These are phyloP conservation scores for Forsythia suspensa DNA, from an alignment of 257 asterid genomes.

Conservation along the genomic window DNA sequence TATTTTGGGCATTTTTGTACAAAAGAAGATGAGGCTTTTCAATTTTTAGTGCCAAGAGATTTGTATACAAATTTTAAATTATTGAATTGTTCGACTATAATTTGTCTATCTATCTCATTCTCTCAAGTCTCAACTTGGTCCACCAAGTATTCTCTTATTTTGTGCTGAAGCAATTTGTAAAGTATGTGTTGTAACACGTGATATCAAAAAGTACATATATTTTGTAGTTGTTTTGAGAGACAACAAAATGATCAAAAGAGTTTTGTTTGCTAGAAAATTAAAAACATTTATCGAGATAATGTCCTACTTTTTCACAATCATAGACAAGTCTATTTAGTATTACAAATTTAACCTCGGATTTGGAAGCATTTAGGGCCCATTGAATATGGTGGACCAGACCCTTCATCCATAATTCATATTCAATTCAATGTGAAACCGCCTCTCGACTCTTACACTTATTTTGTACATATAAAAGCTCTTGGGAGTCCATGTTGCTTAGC, in stretches of 20 bases:
- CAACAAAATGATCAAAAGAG: too few species aligned
- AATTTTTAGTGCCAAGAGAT: conserved; percentile 10
- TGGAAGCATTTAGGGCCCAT: conserved; percentile 58
- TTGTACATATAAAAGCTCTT: conserved; percentile 38
- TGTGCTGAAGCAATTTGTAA: not conserved
- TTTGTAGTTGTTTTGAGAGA: not conserved
- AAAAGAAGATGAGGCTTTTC: conserved; percentile 45
- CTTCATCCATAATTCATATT: conserved; percentile 51
- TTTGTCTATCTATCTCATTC: conserved; percentile 13
- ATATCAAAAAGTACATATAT: not conserved
- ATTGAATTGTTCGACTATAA: conserved; percentile 13
- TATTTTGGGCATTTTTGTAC: conserved; percentile 51
- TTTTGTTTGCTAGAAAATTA: not conserved
- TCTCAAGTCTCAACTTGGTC: conserved; percentile 29
- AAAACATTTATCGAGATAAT: not conserved
- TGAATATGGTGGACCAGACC: conserved; percentile 46
- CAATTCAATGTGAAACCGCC: conserved; percentile 60
- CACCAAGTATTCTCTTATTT: conserved; percentile 15
- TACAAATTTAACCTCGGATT: too few species aligned
- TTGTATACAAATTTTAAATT: conserved; percentile 17
- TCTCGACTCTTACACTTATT: conserved; percentile 40
- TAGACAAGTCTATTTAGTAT: not conserved
- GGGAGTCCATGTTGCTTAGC: conserved; percentile 53
- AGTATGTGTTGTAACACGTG: not conserved
- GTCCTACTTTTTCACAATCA: not conserved